Conservation (phyloP, 192 early-diverging fungal genomes). For the Oehlia diaphana region DNA sequence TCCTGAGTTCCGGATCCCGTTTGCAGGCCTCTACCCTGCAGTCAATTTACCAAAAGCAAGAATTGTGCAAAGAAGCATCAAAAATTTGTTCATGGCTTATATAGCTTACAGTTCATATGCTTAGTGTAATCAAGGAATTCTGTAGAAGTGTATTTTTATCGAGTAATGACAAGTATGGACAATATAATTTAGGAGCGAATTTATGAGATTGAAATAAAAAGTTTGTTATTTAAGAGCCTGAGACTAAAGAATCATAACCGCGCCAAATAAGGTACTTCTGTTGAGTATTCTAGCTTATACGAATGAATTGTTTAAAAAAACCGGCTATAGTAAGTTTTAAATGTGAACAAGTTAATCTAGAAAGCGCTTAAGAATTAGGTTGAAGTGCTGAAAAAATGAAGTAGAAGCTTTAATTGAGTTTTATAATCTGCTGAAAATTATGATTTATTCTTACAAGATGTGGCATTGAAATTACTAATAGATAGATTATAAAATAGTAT, state of each 20-base stretch:
- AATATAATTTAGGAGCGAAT: conserved; percentile 77
- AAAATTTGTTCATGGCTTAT: too few species aligned
- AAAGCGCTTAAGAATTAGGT: too few species aligned
- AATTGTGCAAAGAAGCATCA: too few species aligned
- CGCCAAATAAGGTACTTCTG: background rate
- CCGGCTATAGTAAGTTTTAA: background rate
- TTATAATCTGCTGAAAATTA: background rate
- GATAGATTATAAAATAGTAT: background rate
- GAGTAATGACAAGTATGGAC: conserved; percentile 65
- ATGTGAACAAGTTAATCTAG: background rate
- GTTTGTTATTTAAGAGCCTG: background rate
- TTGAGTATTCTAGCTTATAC: background rate
- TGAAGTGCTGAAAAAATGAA: background rate
- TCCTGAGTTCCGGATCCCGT: too few species aligned
- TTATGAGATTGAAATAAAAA: conserved; percentile 57
- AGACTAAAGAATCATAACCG: background rate
- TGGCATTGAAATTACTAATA: conserved; percentile 50
- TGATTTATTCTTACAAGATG: conserved; percentile 55
- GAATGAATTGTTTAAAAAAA: background rate
- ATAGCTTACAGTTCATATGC: too few species aligned
- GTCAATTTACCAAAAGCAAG: too few species aligned
- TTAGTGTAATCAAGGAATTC: too few species aligned
- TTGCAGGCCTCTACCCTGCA: too few species aligned
- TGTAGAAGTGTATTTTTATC: too few species aligned
- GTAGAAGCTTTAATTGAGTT: background rate